A percentile compares a stretch with the other conserved stretches of the same genome.
Evolutionary conservation across 306 rosid genomes (phyloP).

Genomic region (Potentilla sterilis): DNA sequence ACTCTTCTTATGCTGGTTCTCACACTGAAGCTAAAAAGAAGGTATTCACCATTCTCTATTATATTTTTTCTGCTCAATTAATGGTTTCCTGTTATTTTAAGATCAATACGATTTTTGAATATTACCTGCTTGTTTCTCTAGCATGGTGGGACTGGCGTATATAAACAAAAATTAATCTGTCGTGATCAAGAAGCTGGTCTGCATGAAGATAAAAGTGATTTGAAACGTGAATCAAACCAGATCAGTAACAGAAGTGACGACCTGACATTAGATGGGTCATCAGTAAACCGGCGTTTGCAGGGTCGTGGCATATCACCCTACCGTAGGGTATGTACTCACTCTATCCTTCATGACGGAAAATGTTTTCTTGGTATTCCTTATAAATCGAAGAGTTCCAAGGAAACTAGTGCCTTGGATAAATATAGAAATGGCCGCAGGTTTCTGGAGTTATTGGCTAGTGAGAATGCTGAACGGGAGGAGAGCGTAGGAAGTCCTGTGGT

Average conservation of each 20-base stretch:
- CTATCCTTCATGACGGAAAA: conserved; percentile 31
- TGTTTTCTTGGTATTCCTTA: conserved; percentile 34
- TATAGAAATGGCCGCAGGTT: conserved; percentile 35
- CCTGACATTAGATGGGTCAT: conserved; percentile 21
- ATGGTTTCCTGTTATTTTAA: background rate
- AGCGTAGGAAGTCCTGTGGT: conserved; percentile 41
- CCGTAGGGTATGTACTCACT: conserved; percentile 33
- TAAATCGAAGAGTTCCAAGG: conserved; percentile 31
- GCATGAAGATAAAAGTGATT: conserved; percentile 14
- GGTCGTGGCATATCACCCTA: conserved; percentile 20
- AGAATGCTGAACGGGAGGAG: conserved; percentile 32
- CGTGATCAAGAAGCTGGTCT: conserved; percentile 11
- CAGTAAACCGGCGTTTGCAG: conserved; percentile 11
- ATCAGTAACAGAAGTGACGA: conserved; percentile 13
- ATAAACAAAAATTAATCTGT: conserved; percentile 27
- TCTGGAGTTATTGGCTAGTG: conserved; percentile 32
- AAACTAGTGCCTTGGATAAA: conserved; percentile 30
- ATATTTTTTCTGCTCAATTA: background rate
- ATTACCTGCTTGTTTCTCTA: conserved; percentile 33
- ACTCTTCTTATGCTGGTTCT: conserved; percentile 38
- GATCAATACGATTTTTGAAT: conserved; percentile 16
- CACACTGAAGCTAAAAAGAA: conserved; percentile 33
- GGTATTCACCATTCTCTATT: conserved; percentile 37
- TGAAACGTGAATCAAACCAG: conserved; percentile 22
- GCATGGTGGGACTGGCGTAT: conserved; percentile 37